phyloP scores from a whole-genome alignment of 441 rosid species.

The Gossypium schwendimanii region DNA sequence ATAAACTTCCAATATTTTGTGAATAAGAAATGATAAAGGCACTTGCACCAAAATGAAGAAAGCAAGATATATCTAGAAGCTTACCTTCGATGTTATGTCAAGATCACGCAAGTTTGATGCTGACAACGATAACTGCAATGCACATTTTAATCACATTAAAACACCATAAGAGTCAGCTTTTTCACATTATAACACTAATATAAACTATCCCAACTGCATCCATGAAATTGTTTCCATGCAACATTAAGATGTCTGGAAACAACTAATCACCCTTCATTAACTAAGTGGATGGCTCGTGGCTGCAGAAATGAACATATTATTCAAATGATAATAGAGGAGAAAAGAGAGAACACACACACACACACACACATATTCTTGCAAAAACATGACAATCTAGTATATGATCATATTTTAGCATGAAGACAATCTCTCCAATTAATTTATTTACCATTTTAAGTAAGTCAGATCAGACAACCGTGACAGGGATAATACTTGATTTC shows the following conservation, averaged over 20 bases:
- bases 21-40: not conserved
- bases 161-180: not conserved
- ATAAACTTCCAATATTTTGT: not conserved
- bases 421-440: not conserved
- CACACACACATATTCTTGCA: not conserved
- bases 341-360: not conserved
- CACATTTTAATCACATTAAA: constrained; percentile 10
- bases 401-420: not conserved
- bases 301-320: too few relatives aligned
- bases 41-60: not conserved
- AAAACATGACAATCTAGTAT: not conserved
- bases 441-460: not conserved
- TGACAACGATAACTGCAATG: constrained; percentile 57
- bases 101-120: constrained; percentile 65
- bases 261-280: too few relatives aligned
- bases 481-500: not conserved
- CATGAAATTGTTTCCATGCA: not conserved
- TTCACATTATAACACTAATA: not conserved
- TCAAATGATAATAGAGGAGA: not conserved
- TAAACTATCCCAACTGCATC: not conserved
- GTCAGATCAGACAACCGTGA: not conserved
- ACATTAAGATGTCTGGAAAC: not conserved
- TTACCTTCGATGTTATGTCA: constrained; percentile 71
- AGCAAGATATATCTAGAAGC: not conserved
- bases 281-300: too few relatives aligned